Base-by-base conservation (phyloP, 2,329 filamentous ascomycete species). In the Aureobasidium pullulans region DNA sequence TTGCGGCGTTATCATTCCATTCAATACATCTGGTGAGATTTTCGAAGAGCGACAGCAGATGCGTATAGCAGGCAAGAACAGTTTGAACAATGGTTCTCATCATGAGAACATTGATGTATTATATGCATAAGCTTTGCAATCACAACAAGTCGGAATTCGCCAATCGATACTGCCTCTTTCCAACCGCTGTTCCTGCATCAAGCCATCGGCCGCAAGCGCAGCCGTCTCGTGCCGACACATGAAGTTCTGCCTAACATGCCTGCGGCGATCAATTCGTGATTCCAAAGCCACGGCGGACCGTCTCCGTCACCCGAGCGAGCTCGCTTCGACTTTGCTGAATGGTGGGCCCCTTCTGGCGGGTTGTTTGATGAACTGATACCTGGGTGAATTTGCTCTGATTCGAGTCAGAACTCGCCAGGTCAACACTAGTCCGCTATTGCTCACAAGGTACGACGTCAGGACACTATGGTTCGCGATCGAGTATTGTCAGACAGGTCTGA, bases 271-370 rank as follows among this genome's bases (percentile, higher is more conserved):
- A 53, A 23, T 36, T 44, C 52, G 31, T 34, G 31, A 44, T 44
- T 43, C 7, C 16, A 28, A 16, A 28, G 40, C 39, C n/a, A 44
- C n/a, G 52, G 28, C 50, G 50, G 50, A 7, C 40, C 39, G 50
- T 54, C 16, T 34, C 39, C 16, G 36, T 53, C n/a, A 42, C n/a
- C 37, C 49, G 37, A 36, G 29, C 49, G 15, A 34, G 29, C 52
- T 56, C 52, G 52, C 52, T 56, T 56, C 40, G 31, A 44, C 52
- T 44, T 44, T 56, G 52, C 52, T 43, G 7, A 9, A 36, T 36
- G 40, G 52, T 56, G 52, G 40, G 40, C 29, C 52, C 31, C 15
- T 23, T 16, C 23, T 56, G 29, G 40, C 40, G 40, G 31, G 16
- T 37, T 9, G 6, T 42, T 42, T 42, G 3, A 42, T 44, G 52